Conservation (phyloP, 2,329 filamentous ascomycete genomes). For the Chaetomiaceae sp. region DNA sequence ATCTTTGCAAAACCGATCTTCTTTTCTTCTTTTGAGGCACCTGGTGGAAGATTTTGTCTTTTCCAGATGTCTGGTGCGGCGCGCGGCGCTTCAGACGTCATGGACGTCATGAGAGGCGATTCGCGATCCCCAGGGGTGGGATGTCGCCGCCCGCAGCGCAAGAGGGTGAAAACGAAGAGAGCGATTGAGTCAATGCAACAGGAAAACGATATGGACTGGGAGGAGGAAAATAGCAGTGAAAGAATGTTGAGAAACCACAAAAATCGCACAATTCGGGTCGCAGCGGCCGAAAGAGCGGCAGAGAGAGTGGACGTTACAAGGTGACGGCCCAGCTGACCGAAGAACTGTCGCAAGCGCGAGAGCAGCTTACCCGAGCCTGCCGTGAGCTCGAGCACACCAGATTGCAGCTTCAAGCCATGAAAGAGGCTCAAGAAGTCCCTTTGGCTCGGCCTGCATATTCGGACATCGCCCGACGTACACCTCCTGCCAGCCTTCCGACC, state of each 20-base stretch:
- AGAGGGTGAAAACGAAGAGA: slow-evolving; percentile 1
- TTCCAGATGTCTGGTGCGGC: too few relatives aligned
- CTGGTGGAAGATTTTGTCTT: too few relatives aligned
- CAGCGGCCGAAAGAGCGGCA: neutral
- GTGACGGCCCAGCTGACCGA: neutral
- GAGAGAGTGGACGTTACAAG: neutral
- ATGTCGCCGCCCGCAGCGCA: neutral
- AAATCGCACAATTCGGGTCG: neutral
- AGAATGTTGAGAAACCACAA: neutral
- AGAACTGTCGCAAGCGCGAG: slow-evolving; percentile 4
- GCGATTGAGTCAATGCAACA: neutral
- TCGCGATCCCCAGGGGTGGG: neutral
- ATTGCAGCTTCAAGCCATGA: slow-evolving; percentile 7
- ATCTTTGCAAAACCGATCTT: too few relatives aligned
- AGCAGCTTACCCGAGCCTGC: slow-evolving; percentile 1
- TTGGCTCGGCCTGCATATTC: slow-evolving; percentile 2
- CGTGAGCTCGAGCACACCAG: slow-evolving; percentile 5
- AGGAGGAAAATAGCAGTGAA: neutral
- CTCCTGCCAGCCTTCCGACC: neutral
- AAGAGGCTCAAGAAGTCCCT: neutral
- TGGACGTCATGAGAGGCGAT: too few relatives aligned
- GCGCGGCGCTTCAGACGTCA: too few relatives aligned
- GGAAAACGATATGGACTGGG: neutral
- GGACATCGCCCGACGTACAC: slow-evolving; percentile 6
- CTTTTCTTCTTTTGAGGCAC: too few relatives aligned